Evolutionary conservation across 164 flowering plant genomes (phyloP), one percentile per base, ranked within the genome.

Genomic region (Cinnamomum chago): DNA sequence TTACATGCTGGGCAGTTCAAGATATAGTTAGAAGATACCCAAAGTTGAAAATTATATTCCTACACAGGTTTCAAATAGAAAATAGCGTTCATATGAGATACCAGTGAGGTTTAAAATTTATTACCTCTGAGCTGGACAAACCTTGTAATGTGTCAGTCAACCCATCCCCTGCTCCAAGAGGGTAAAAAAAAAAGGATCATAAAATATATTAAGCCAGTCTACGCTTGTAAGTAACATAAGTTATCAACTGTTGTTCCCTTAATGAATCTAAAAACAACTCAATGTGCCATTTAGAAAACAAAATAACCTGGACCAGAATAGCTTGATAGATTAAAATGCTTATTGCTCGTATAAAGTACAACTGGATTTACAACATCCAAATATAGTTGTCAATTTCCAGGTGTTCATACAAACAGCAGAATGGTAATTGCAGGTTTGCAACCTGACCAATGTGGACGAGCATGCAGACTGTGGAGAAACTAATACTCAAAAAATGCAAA

Each of bases 131-230:
- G 77, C 89, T 88, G 9, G 97, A 86, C 77, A 95, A 80, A 72
- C 89, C 94, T 9, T 62, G 85, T 76, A 95, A 81, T 1, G 94
- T 89, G 77, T 95, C 97, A 15, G 94, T 91, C 51, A 95, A 89
- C 65, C 97, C 98, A 83, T 92, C 96, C 78, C 92, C 98, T 88
- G 82, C 62, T 62, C 65, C 60, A 62, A 73, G n/a, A 75, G 62
- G 72, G 33, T 40, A 65, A 22, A 52, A 35, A 52, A 35, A 68
- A 52, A 47, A 1, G 47, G 47, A 67, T 40, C 47, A 40, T 11
- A 10, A 28, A 28, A 67, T 6, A 1, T 27, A 67, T 0, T 33
- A 30, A 2, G 69, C 40, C 33, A 28, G 50, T 5, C 20, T 30
- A 15, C 3, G 60, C 60, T 3, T 55, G 13, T 55, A 55, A 14